phyloP scores from a whole-genome alignment of 179 eudicot species.

The Sideroxylon spinosum region DNA sequence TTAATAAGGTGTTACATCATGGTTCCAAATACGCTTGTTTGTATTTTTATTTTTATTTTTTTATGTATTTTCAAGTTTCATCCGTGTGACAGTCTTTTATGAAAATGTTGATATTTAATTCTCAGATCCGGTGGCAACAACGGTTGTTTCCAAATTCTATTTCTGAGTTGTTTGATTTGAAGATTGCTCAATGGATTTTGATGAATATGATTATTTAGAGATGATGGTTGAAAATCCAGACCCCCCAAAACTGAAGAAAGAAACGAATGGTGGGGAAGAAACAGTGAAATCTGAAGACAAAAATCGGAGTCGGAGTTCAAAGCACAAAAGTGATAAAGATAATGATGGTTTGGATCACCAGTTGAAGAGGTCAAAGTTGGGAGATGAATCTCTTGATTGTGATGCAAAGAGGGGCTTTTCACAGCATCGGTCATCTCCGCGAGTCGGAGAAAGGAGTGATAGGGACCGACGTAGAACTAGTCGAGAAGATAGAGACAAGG shows the following conservation, averaged over 20 bases:
- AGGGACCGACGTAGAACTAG: constrained; percentile 44
- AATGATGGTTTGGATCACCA: constrained; percentile 39
- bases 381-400: constrained; percentile 44
- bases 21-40: too few relatives aligned
- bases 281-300: constrained; percentile 36
- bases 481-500: constrained; percentile 32
- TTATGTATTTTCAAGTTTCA: too few relatives aligned
- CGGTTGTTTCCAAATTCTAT: not conserved
- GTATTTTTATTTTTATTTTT: too few relatives aligned
- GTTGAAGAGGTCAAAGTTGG: constrained; percentile 50
- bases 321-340: constrained; percentile 39
- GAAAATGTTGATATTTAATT: too few relatives aligned
- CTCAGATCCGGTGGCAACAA: not conserved
- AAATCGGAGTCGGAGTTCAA: constrained; percentile 46
- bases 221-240: constrained; percentile 59
- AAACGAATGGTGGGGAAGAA: constrained; percentile 49
- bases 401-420: constrained; percentile 50
- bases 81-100: too few relatives aligned
- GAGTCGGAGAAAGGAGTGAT: constrained; percentile 55
- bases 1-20: too few relatives aligned
- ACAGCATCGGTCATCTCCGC: constrained; percentile 45
- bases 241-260: constrained; percentile 34
- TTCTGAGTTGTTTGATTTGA: constrained; percentile 2
- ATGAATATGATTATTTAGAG: constrained; percentile 81
- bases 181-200: constrained; percentile 54